A percentile compares a stretch with the other conserved stretches of the same genome.
These are phyloP conservation scores for Chytriomyces confervae DNA, from an alignment of 192 early-diverging fungal species.

Conservation along the genomic window DNA sequence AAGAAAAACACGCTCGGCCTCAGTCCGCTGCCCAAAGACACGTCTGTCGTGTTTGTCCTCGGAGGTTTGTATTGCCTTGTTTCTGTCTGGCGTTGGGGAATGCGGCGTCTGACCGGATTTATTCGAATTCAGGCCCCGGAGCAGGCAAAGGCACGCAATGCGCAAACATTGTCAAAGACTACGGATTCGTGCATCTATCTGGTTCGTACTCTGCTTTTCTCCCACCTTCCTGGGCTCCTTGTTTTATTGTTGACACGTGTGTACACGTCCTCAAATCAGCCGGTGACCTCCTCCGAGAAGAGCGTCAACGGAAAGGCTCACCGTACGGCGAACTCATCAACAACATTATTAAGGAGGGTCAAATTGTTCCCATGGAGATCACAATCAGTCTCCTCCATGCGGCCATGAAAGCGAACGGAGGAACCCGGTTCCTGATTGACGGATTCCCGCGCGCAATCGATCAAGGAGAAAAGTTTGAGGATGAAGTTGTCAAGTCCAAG, in stretches of 20 bases:
- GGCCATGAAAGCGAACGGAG: conserved; percentile 77
- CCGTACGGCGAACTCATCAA: conserved; percentile 91
- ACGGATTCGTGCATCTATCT: conserved; percentile 92
- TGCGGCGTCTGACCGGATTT: neutral
- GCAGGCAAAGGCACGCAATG: conserved; percentile 97
- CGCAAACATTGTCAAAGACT: conserved; percentile 83
- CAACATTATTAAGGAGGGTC: conserved; percentile 88
- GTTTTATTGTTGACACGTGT: neutral
- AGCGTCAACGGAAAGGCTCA: conserved; percentile 81
- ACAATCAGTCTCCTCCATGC: conserved; percentile 90
- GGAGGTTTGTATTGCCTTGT: conserved; percentile 56
- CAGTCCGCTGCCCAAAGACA: conserved; percentile 52
- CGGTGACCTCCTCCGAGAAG: conserved; percentile 93
- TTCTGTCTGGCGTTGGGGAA: conserved; percentile 21
- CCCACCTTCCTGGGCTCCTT: neutral
- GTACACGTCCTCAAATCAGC: conserved; percentile 52
- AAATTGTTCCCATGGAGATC: conserved; percentile 96
- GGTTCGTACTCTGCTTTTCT: conserved; percentile 50
- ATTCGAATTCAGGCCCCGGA: conserved; percentile 46
- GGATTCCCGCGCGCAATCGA: conserved; percentile 96
- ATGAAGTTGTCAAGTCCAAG: conserved; percentile 72
- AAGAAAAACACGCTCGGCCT: conserved; percentile 34
- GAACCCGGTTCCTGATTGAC: conserved; percentile 87
- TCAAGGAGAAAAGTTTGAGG: conserved; percentile 93
- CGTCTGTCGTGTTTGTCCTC: conserved; percentile 87